Evolutionary conservation across 352 stramenopile species (phyloP).

Genomic region (Globisporangium cystogenes): DNA sequence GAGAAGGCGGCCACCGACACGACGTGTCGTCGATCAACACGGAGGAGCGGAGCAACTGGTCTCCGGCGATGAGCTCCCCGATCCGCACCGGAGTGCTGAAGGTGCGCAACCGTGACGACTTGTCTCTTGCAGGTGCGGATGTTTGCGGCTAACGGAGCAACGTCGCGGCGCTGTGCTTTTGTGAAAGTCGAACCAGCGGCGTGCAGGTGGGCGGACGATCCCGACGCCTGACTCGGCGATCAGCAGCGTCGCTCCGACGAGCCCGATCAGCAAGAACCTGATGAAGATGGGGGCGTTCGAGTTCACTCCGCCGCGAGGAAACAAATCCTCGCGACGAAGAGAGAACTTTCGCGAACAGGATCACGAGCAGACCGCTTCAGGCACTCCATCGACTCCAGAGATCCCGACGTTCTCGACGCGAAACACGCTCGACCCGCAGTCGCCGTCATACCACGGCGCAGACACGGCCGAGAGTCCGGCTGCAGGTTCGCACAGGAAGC

Average conservation of each 20-base stretch:
- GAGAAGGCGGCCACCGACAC: conserved; percentile 21
- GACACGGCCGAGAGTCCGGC: conserved; percentile 13
- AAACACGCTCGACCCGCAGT: conserved; percentile 15
- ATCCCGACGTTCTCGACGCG: conserved; percentile 59
- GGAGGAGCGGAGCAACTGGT: conserved; percentile 42
- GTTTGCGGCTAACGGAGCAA: background rate
- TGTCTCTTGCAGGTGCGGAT: background rate
- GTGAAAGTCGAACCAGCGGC: conserved; percentile 14
- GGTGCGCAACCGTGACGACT: conserved; percentile 17
- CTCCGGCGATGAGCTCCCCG: conserved; percentile 46
- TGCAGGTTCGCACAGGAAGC: conserved; percentile 33
- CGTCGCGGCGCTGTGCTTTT: background rate
- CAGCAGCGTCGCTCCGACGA: conserved; percentile 63
- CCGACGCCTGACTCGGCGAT: conserved; percentile 60
- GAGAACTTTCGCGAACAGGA: conserved; percentile 9
- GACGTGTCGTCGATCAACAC: conserved; percentile 46
- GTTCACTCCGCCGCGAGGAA: conserved; percentile 46
- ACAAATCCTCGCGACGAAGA: conserved; percentile 19
- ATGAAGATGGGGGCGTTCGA: conserved; percentile 82
- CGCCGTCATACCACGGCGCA: background rate
- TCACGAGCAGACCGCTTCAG: conserved; percentile 12
- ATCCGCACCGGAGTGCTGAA: conserved; percentile 40
- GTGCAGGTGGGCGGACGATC: conserved; percentile 13
- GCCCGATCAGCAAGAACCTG: conserved; percentile 70
- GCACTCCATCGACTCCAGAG: conserved; percentile 35